Conservation (phyloP, 2,329 filamentous ascomycete species). For the Stromatinia cepivora region DNA sequence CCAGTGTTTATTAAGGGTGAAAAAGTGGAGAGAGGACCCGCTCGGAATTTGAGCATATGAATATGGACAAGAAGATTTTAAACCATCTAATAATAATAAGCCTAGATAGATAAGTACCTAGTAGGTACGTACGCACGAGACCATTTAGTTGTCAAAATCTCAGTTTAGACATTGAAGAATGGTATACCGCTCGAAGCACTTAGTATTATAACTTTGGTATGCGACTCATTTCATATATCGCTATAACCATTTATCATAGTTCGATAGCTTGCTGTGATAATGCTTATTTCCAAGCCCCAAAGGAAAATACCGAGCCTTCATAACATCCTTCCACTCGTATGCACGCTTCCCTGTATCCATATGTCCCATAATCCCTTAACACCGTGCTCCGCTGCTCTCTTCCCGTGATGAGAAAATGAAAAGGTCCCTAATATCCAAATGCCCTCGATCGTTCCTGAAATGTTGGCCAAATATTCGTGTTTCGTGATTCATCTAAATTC, state of each 20-base stretch:
- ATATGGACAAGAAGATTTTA: not conserved
- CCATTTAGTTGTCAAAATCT: not conserved
- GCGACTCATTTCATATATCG: not conserved
- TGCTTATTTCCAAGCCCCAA: not conserved
- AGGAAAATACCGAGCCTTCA: not conserved
- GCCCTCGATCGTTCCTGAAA: not conserved
- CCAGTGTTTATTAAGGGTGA: not conserved
- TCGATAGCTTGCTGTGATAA: not conserved
- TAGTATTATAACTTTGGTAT: not conserved
- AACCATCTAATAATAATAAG: too few species aligned
- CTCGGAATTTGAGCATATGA: not conserved
- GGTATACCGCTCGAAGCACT: not conserved
- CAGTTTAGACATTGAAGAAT: not conserved
- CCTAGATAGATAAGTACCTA: too few species aligned
- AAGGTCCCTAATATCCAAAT: conserved; percentile 15
- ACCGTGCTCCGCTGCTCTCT: conserved; percentile 21
- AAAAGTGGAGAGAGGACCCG: not conserved
- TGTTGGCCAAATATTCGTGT: conserved; percentile 21
- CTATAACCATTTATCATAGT: not conserved
- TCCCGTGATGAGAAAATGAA: not conserved
- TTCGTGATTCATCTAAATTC: conserved; percentile 74
- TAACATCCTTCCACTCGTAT: not conserved
- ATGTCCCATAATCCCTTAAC: conserved; percentile 16
- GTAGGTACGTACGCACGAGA: too few species aligned
- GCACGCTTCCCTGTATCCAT: conserved; percentile 15